Base-by-base conservation (phyloP, 2,329 filamentous ascomycete genomes). In the Colletotrichum sp. region DNA sequence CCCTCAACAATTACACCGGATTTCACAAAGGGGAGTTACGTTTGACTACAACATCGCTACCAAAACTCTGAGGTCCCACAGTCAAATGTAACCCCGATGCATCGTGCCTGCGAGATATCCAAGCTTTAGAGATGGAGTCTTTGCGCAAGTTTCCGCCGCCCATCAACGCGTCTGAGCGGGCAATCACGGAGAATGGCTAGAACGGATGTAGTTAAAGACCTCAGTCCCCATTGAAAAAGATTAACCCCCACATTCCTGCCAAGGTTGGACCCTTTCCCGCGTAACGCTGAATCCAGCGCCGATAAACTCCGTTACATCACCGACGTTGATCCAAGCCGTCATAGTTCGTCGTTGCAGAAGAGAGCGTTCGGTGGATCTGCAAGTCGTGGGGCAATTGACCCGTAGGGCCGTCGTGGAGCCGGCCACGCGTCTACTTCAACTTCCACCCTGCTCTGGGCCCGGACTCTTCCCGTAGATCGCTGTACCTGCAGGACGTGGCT, bases 221-320 rank as follows among this genome's bases (percentile, higher is more conserved):
- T 48, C 43, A 48, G n/a, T 48, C n/a, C n/a, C 43, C 43, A 48
- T 48, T 13, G 12, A 48, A 48, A 48, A 48, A 48, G 43, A 48
- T 48, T 48, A 8, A 21, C 43, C 43, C 43, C 43, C 43, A 48
- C 43, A 48, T 48, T 48, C 43, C 43, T 48, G 43, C n/a, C 43
- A 48, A 48, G 43, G 43, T 48, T 48, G 43, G n/a, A 48, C 43
- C 43, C 43, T 48, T 48, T 48, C 43, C 43, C n/a, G 43, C 43
- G 43, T 48, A 48, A 48, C n/a, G 10, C 43, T 48, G 43, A 48
- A 21, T 48, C n/a, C 43, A 48, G 43, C 43, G n/a, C 43, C 43
- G 43, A 48, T 21, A 48, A 48, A 48, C 43, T 48, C 43, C 43
- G 43, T 48, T 48, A 48, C 43, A 48, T 48, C 43, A 48, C 43